phyloP scores from a whole-genome alignment of 2,329 filamentous ascomycete species.

The Emergomyces africanus region DNA sequence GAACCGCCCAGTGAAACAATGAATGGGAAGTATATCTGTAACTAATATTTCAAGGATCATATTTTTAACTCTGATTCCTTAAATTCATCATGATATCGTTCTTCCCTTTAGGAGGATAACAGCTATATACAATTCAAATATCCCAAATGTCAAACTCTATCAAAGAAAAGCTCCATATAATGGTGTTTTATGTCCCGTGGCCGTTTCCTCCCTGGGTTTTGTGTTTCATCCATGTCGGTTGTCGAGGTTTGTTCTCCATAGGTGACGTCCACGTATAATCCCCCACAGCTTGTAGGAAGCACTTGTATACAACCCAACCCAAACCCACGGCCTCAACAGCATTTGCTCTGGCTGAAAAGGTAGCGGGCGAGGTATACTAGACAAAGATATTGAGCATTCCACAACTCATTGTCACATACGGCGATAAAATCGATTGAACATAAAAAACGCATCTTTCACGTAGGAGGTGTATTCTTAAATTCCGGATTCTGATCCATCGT shows the following conservation, averaged over 20 bases:
- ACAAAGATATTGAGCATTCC: not conserved
- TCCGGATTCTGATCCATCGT: conserved; percentile 84
- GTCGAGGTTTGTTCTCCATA: not conserved
- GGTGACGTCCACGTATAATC: not conserved
- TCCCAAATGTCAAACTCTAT: not conserved
- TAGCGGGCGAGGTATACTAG: too few relatives aligned
- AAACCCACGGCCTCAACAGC: too few relatives aligned
- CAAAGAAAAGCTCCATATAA: not conserved
- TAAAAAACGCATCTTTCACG: not conserved
- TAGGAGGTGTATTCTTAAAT: conserved; percentile 37
- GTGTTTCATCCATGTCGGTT: not conserved
- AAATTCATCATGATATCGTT: not conserved
- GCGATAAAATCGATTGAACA: not conserved
- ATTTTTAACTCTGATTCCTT: not conserved
- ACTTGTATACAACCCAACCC: not conserved
- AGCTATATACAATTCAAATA: not conserved
- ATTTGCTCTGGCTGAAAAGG: too few relatives aligned
- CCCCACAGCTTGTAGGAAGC: not conserved
- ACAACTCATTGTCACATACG: not conserved
- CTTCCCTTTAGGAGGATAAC: not conserved
- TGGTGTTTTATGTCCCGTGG: not conserved
- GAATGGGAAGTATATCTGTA: too few relatives aligned
- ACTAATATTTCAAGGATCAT: too few relatives aligned
- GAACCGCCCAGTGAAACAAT: too few relatives aligned
- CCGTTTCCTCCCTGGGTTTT: not conserved